Evolutionary conservation across 495 filamentous ascomycete genomes (phyloP).

Genomic region (Aspergillus sclerotioniger): DNA sequence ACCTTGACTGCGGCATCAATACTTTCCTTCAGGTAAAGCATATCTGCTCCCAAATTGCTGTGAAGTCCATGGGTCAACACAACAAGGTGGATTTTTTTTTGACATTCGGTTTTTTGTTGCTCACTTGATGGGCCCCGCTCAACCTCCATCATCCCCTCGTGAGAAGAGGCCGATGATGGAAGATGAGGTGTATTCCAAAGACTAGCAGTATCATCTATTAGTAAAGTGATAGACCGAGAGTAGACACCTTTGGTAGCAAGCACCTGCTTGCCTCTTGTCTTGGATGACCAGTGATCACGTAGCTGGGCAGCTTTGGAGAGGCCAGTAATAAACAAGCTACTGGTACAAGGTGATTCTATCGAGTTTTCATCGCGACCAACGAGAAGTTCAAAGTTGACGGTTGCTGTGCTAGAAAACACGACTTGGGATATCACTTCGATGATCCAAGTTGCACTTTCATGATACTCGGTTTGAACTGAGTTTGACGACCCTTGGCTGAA

Average conservation of each 20-base stretch:
- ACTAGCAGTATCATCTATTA: conserved; percentile 80
- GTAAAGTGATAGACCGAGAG: conserved; percentile 70
- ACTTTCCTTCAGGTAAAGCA: conserved; percentile 95
- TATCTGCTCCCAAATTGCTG: conserved; percentile 94
- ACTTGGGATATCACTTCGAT: conserved; percentile 90
- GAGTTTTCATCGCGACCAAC: conserved; percentile 83
- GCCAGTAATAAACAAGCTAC: conserved; percentile 38
- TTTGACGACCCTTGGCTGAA: background rate
- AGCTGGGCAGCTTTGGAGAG: conserved; percentile 63
- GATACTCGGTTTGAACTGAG: conserved; percentile 17
- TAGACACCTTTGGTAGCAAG: conserved; percentile 70
- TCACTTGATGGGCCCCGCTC: conserved; percentile 1
- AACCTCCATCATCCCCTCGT: conserved; percentile 31
- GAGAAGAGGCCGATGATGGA: conserved; percentile 53
- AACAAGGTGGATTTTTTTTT: conserved; percentile 83
- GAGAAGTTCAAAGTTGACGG: conserved; percentile 86
- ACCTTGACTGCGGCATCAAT: conserved; percentile 81
- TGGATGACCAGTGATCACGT: conserved; percentile 60
- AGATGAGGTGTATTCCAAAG: conserved; percentile 89
- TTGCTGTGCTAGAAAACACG: conserved; percentile 82
- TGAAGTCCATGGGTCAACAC: conserved; percentile 92
- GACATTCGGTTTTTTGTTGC: conserved; percentile 7
- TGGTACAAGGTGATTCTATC: conserved; percentile 60
- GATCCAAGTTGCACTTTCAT: conserved; percentile 73
- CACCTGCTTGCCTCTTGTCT: conserved; percentile 46